These are phyloP conservation scores for Emmonsia crescens DNA, from an alignment of 2,329 filamentous ascomycete species.

Conservation along the genomic window DNA sequence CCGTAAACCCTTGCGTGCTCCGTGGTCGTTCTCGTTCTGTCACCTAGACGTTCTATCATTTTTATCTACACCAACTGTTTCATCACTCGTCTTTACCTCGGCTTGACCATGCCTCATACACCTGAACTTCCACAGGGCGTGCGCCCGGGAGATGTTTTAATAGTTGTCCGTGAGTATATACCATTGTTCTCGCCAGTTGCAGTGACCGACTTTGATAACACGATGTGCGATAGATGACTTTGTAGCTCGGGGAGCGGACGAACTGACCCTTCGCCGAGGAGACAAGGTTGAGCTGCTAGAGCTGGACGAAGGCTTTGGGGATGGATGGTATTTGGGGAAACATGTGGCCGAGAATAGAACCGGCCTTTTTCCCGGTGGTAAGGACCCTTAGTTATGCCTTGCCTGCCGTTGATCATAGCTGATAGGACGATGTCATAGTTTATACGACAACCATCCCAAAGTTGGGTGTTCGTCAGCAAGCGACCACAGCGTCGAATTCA, in stretches of 20 bases:
- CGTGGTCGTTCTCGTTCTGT: constrained; percentile 3
- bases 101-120: constrained; percentile 22
- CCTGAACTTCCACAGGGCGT: constrained; percentile 26
- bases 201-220: constrained; percentile 7
- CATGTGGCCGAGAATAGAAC: constrained; percentile 32
- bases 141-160: constrained; percentile 32
- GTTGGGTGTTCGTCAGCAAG: constrained; percentile 9
- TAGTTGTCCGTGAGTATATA: constrained; percentile 35
- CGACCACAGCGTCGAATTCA: constrained; percentile 6
- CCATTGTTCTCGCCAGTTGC: constrained; percentile 7
- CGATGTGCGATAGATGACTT: constrained; percentile 66
- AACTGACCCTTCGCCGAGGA: constrained; percentile 74
- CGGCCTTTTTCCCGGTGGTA: constrained; percentile 41
- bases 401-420: constrained; percentile 12
- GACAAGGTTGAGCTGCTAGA: constrained; percentile 54
- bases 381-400: constrained; percentile 4
- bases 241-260: constrained; percentile 78
- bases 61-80: background rate
- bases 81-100: constrained; percentile 20
- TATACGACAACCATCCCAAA: constrained; percentile 18
- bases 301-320: constrained; percentile 55
- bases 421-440: constrained; percentile 20
- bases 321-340: constrained; percentile 54
- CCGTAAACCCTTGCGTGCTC: background rate
- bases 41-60: background rate